Evolutionary conservation across 148 eudicot species (phyloP).

Genomic region (Chenopodium quinoa): DNA sequence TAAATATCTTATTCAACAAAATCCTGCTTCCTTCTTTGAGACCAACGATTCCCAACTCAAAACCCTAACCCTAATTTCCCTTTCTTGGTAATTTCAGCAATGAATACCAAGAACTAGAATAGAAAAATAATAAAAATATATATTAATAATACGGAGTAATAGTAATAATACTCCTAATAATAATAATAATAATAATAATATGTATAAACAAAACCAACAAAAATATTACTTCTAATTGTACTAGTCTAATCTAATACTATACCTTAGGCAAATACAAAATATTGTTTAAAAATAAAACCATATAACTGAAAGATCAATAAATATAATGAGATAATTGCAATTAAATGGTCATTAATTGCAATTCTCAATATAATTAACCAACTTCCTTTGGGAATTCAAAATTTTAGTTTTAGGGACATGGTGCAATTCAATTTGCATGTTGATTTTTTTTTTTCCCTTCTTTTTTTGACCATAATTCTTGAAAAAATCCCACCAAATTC

Average conservation of each 20-base stretch:
- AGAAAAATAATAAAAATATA: neutral
- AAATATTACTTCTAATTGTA: neutral
- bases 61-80: slow-evolving; percentile 30
- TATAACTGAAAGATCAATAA: neutral
- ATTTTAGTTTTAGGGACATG: slow-evolving; percentile 3
- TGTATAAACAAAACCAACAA: slow-evolving; percentile 18
- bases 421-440: slow-evolving; percentile 23
- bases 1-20: slow-evolving; percentile 23
- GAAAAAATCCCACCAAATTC: neutral
- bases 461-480: neutral
- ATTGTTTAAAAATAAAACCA: neutral
- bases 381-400: slow-evolving; percentile 16
- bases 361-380: neutral
- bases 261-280: slow-evolving; percentile 1
- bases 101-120: slow-evolving; percentile 11
- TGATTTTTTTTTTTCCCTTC: neutral
- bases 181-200: neutral
- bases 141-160: too few species aligned
- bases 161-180: slow-evolving; percentile 1
- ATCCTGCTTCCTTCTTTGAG: slow-evolving; percentile 15
- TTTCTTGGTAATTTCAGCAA: neutral
- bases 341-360: slow-evolving; percentile 14
- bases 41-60: slow-evolving; percentile 17
- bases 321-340: neutral
- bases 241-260: slow-evolving; percentile 3